These are phyloP conservation scores for Pisolithus microcarpus DNA, from an alignment of 768 basidiomycete species.

Conservation along the genomic window DNA sequence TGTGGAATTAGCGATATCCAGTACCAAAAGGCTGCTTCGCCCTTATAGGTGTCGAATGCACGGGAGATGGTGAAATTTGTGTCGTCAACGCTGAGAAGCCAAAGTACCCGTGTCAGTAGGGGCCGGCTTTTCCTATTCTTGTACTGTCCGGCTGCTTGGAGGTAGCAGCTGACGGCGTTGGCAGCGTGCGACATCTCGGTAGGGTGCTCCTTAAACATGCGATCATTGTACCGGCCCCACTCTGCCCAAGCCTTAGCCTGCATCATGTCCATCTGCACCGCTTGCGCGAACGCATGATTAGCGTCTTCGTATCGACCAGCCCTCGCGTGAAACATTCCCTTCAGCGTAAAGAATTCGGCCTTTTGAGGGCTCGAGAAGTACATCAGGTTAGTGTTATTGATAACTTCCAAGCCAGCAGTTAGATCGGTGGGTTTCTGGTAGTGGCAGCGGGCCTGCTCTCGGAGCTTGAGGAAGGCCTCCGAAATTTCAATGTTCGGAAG, in stretches of 20 bases:
- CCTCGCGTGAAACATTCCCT: slow-evolving; percentile 96
- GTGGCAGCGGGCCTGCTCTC: slow-evolving; percentile 97
- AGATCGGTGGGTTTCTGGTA: slow-evolving; percentile 93
- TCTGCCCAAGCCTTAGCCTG: slow-evolving; percentile 98
- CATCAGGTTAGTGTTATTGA: slow-evolving; percentile 98
- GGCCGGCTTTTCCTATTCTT: slow-evolving; percentile 91
- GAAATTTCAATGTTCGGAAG: slow-evolving; percentile 99
- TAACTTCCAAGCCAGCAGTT: slow-evolving; percentile 91
- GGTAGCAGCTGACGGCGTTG: slow-evolving; percentile 93
- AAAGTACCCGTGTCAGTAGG: slow-evolving; percentile 86
- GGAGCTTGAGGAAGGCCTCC: slow-evolving; percentile 96
- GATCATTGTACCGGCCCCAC: slow-evolving; percentile 93
- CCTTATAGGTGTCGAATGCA: slow-evolving; percentile 91
- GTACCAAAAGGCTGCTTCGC: slow-evolving; percentile 95
- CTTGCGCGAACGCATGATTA: slow-evolving; percentile 85
- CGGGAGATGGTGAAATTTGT: slow-evolving; percentile 58
- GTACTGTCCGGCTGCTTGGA: slow-evolving; percentile 94
- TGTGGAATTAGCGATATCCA: slow-evolving; percentile 99
- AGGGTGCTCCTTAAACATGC: slow-evolving; percentile 83
- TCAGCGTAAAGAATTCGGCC: slow-evolving; percentile 96
- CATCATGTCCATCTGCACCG: slow-evolving; percentile 91
- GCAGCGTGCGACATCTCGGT: slow-evolving; percentile 69
- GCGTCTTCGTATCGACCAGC: slow-evolving; percentile 84
- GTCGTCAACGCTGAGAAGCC: slow-evolving; percentile 94
- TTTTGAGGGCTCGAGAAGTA: slow-evolving; percentile 95